A percentile compares a stretch with the other conserved stretches of the same genome.
Conservation (phyloP, 352 stramenopile genomes). For the Phytophthora cactorum region DNA sequence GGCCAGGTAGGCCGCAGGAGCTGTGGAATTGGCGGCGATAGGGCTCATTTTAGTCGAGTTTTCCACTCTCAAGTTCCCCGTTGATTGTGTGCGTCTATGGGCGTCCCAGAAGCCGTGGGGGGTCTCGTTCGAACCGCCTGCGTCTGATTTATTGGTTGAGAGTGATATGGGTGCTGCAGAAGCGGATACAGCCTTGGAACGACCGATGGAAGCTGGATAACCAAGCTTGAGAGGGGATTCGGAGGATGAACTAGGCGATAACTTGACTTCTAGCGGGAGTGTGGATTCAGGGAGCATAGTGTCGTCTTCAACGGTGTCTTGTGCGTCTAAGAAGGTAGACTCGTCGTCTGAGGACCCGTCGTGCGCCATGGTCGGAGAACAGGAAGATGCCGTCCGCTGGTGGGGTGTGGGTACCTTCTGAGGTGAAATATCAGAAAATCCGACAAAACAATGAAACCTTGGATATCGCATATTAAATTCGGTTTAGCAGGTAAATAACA, state of each 20-base stretch:
- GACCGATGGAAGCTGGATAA: conserved; percentile 16
- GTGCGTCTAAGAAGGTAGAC: conserved; percentile 19
- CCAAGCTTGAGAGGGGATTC: not conserved
- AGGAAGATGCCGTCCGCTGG: conserved; percentile 11
- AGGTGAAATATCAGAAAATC: conserved; percentile 18
- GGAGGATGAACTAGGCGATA: conserved; percentile 22
- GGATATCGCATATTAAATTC: conserved; percentile 1
- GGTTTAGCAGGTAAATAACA: not conserved
- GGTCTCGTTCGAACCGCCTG: conserved; percentile 6
- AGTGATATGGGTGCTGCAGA: conserved; percentile 8
- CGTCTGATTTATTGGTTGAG: conserved; percentile 12
- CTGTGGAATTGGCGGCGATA: conserved; percentile 12
- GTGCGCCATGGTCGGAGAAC: conserved; percentile 29
- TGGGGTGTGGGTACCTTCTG: not conserved
- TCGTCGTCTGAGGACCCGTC: conserved; percentile 31
- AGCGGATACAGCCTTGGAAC: conserved; percentile 27
- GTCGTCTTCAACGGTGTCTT: conserved; percentile 19
- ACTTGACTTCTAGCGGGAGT: conserved; percentile 27
- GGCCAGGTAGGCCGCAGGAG: conserved; percentile 8
- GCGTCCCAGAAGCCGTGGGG: conserved; percentile 23
- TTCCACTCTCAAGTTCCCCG: conserved; percentile 40
- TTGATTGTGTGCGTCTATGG: conserved; percentile 63
- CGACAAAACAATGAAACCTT: conserved; percentile 1
- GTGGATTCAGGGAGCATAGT: not conserved
- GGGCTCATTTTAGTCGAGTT: not conserved